These are phyloP conservation scores for Ogataea methanolica DNA, from an alignment of 805 yeast genomes.

Conservation along the genomic window DNA sequence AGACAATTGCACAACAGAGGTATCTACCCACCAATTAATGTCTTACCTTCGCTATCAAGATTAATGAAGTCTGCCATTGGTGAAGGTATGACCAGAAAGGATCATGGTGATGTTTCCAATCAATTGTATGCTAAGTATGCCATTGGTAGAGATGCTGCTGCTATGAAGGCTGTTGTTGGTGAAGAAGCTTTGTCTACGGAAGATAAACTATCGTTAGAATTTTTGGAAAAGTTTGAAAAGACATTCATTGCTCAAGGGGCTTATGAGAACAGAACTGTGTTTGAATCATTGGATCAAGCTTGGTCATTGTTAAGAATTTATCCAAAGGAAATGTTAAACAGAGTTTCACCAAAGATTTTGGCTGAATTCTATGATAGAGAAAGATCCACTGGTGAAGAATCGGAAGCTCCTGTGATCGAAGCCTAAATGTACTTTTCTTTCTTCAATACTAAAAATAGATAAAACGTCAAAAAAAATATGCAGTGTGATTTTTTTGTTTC, in stretches of 20 bases:
- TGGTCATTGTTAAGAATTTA: constrained; percentile 97
- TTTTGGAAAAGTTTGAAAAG: constrained; percentile 96
- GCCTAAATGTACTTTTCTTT: constrained; percentile 4
- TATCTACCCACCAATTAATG: constrained; percentile 98
- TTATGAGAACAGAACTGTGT: constrained; percentile 90
- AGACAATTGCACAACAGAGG: constrained; percentile 96
- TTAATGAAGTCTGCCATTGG: constrained; percentile 99
- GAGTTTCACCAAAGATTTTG: constrained; percentile 96
- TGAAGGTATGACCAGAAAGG: constrained; percentile 99
- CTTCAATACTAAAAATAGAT: neutral
- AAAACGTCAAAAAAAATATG: neutral
- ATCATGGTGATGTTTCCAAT: constrained; percentile 98
- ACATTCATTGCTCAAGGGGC: constrained; percentile 95
- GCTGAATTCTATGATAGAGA: constrained; percentile 93
- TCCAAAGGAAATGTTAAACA: constrained; percentile 97
- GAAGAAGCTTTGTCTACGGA: constrained; percentile 98
- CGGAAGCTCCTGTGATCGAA: constrained; percentile 23
- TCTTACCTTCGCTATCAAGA: constrained; percentile 94
- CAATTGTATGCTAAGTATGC: constrained; percentile 99
- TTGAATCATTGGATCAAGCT: constrained; percentile 95
- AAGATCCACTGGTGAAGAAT: constrained; percentile 50
- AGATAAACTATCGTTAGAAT: constrained; percentile 95
- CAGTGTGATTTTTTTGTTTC: neutral
- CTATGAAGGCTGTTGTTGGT: constrained; percentile 99
- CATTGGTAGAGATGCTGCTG: constrained; percentile 99